These are phyloP conservation scores for Gonium pectorale DNA, from an alignment of 139 green algal genomes.

Conservation along the genomic window DNA sequence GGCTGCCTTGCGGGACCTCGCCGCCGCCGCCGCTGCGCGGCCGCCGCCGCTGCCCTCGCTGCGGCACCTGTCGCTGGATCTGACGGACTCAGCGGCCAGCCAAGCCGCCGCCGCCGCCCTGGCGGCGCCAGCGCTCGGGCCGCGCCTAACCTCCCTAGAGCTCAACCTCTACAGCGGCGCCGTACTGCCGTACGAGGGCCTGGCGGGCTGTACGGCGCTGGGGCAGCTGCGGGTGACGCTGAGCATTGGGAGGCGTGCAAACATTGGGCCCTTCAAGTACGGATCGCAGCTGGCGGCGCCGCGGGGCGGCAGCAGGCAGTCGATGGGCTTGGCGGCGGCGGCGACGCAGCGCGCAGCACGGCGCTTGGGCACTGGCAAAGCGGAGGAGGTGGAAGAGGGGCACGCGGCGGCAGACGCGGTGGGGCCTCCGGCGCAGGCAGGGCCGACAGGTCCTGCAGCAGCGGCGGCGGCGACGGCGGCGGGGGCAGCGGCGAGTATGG, in stretches of 20 bases:
- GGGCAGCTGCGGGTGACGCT: neutral
- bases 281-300: neutral
- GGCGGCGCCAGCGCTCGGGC: neutral
- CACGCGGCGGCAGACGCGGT: no score
- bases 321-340: no score
- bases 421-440: no score
- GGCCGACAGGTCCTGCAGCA: neutral
- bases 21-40: no score
- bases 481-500: neutral
- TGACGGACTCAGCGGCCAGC: constrained; percentile 7
- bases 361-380: no score
- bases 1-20: neutral
- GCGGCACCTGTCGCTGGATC: neutral
- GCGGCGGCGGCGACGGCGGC: neutral
- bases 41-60: no score
- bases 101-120: neutral
- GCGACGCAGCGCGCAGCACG: no score
- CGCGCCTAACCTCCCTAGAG: neutral
- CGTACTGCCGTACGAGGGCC: constrained; percentile 7
- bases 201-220: neutral
- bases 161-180: neutral
- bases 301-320: neutral
- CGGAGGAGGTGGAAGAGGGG: no score
- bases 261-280: constrained; percentile 24
- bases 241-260: neutral